Base-by-base conservation (phyloP, 169 alveolate genomes). In the Amoebophrya sp. region DNA sequence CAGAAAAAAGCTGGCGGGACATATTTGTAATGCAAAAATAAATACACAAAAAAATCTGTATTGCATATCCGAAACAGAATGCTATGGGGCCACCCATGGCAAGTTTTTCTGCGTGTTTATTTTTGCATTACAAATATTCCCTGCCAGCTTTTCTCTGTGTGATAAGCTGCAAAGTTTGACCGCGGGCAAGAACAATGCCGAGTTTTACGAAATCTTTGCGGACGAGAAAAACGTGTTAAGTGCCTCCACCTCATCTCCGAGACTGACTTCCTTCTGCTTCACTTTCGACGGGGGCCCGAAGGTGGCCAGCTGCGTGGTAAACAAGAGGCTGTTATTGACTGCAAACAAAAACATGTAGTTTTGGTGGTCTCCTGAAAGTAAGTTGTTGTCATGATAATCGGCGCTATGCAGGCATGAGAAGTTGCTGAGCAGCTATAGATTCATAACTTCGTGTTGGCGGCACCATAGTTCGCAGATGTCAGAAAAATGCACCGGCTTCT, bases 271-370 rank as follows among this genome's bases (percentile, higher is more conserved):
- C 54, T 66, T 66, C 83, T 66, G 83, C 83, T 66, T 66, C 18
- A n/a, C 35, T n/a, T 66, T 18, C 83, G 83, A 66, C 83, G 83
- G 83, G 32, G 83, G 83, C 32, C 83, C 83, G 83, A 66, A 66
- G 83, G 83, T 66, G 1, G 83, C 83, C 7, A 66, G 32, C 1
- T 66, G 83, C 83, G 83, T 66, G 1, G 35, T 66, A 3, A 66
- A 66, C 35, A 2, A 66, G 10, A 18, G 83, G 83, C 83, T 66
- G 38, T n/a, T n/a, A n/a, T n/a, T n/a, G n/a, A n/a, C n/a, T n/a
- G n/a, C n/a, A n/a, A n/a, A n/a, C n/a, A n/a, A n/a, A n/a, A n/a
- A n/a, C n/a, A n/a, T n/a, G n/a, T n/a, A n/a, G n/a, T n/a, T n/a
- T n/a, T n/a, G n/a, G n/a, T n/a, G n/a, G n/a, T n/a, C n/a, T n/a